Evolutionary conservation across 108 stramenopile species (phyloP).

Genomic region (Cyclostephanos tholiformis): DNA sequence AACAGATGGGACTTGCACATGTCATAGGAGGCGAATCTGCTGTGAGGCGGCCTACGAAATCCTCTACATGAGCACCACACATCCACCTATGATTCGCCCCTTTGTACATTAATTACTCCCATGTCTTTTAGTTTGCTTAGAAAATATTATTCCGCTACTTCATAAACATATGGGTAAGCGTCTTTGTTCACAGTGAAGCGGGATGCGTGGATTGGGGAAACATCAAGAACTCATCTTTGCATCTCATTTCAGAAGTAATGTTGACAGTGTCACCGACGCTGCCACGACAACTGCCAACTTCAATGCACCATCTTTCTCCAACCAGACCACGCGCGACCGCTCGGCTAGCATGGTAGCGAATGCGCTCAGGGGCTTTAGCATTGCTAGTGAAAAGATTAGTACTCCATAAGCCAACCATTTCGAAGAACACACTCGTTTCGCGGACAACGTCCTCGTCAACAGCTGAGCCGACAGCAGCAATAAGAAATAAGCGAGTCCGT

Average conservation of each 20-base stretch:
- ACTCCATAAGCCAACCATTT: constrained; percentile 6
- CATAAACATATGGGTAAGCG: too few relatives aligned
- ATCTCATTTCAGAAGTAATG: constrained; percentile 7
- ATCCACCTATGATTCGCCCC: too few relatives aligned
- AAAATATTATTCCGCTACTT: too few relatives aligned
- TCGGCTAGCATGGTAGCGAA: background rate
- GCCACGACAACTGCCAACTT: constrained; percentile 17
- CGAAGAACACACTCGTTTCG: constrained; percentile 6
- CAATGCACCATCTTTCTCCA: constrained; percentile 3
- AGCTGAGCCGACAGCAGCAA: constrained; percentile 17
- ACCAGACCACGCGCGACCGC: background rate
- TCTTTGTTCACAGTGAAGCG: too few relatives aligned
- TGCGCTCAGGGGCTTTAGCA: constrained; percentile 12
- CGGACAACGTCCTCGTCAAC: background rate
- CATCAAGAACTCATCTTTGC: too few relatives aligned
- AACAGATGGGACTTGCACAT: too few relatives aligned
- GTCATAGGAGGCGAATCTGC: too few relatives aligned
- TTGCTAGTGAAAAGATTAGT: constrained; percentile 7
- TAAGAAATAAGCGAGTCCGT: constrained; percentile 11
- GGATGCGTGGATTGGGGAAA: too few relatives aligned
- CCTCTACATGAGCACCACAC: too few relatives aligned
- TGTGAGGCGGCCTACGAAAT: too few relatives aligned
- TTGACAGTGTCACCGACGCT: background rate
- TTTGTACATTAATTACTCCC: too few relatives aligned
- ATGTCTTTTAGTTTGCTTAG: too few relatives aligned